phyloP scores from a whole-genome alignment of 805 yeast genomes.

The Wickerhamomyces chaumierensis region DNA sequence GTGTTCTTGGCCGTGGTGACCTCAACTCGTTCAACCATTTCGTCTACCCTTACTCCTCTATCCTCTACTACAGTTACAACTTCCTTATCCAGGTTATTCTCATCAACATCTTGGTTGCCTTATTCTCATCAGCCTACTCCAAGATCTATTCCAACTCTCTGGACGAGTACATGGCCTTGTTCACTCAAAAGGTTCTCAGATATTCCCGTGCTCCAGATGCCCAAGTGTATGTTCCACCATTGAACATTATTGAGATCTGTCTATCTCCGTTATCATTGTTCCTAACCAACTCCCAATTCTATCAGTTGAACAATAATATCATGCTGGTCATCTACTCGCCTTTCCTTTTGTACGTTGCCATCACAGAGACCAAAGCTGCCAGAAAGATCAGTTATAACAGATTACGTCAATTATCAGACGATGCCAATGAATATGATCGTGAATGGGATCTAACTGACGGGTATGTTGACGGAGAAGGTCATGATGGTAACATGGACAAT shows the following conservation, averaged over 20 bases:
- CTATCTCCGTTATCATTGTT: conserved; percentile 30
- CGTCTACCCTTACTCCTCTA: conserved; percentile 79
- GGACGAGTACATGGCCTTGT: conserved; percentile 75
- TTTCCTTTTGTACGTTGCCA: conserved; percentile 44
- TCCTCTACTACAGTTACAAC: conserved; percentile 66
- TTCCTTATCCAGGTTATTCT: conserved; percentile 66
- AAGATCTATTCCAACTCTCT: conserved; percentile 73
- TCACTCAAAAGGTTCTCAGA: conserved; percentile 73
- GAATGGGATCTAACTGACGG: conserved; percentile 86
- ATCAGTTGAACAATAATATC: conserved; percentile 36
- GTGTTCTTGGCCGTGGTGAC: conserved; percentile 66
- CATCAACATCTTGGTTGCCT: conserved; percentile 75
- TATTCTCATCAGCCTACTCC: conserved; percentile 76
- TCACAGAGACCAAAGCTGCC: conserved; percentile 57
- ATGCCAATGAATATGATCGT: conserved; percentile 64
- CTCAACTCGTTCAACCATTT: conserved; percentile 59
- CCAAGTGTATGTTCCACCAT: conserved; percentile 76
- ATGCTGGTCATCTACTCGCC: conserved; percentile 67
- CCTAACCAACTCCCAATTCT: conserved; percentile 9
- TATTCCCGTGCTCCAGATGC: conserved; percentile 85
- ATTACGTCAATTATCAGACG: conserved; percentile 52
- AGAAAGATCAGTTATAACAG: conserved; percentile 65
- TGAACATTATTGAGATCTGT: conserved; percentile 59
- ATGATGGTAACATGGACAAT: conserved; percentile 8
- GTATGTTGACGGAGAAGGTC: conserved; percentile 23